Evolutionary conservation across 1,284 basidiomycete genomes (phyloP), one percentile per base, ranked within the genome.

Genomic region (Wolfiporia cocos): DNA sequence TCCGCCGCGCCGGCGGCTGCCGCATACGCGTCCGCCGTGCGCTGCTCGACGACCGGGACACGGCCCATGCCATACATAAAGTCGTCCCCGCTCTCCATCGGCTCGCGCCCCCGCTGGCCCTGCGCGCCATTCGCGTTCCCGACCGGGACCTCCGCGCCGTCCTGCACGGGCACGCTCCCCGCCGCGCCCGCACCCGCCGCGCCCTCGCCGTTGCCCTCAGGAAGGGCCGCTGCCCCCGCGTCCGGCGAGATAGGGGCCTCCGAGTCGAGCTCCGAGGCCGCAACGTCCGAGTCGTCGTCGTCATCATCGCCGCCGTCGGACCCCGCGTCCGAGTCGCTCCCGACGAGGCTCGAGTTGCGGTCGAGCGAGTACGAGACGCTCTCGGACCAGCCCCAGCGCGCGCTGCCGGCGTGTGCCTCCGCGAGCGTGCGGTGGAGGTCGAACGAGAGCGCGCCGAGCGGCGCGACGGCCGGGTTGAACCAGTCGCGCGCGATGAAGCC

Each of bases 401-500:
- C 58, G 11, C 61, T 56, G 2, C 81, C 81, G 31, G 59, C 61
- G 51, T 73, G 68, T 51, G 73, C 62, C 22, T 69, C 57, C 0
- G 81, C 75, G 23, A 86, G 67, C 24, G 71, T 55, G 43, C 65
- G 59, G 57, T 85, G 82, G 24, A 84, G 63, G 21, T 70, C 58
- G 59, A 73, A 85, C 29, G 76, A 79, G 48, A 84, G 71, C 6
- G 59, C 64, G 20, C 74, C 73, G 32, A 82, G 65, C 29, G 70
- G 67, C 30, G 71, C 57, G 23, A 73, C 68, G 10, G 69, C 63
- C 19, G 59, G 58, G 2, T 66, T 64, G 56, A 81, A 78, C 82
- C 81, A 85, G 58, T 84, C 78, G 43, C 71, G 64, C 2, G 82
- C 80, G 37, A 85, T 59, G 50, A 85, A 78, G 5, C 81, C 81